Base-by-base conservation (phyloP, 306 rosid genomes). In the Cucumis hystrix region DNA sequence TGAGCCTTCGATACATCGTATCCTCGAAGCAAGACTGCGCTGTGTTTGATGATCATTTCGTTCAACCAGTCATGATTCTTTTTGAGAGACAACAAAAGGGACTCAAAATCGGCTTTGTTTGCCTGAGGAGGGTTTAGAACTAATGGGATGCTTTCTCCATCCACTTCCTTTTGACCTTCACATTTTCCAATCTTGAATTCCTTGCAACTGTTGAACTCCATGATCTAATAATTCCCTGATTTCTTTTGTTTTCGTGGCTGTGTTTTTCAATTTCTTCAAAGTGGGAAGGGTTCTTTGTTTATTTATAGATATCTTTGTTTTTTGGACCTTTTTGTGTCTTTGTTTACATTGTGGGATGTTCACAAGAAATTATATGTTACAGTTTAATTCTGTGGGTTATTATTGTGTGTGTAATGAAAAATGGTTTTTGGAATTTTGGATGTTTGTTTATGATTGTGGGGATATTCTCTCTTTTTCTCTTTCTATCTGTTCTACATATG, bases 141-240 rank as follows among this genome's bases (percentile, higher is more conserved):
- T 30, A 91, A 81, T 25, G 98, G 98, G 77, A 93, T 79, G 51
- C 79, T 84, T 85, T 93, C 98, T 1, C 98, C 98, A 81, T 93
- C 88, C 12, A 93, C 92, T 15, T 83, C 78, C 43, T 83, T 91
- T 30, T 91, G 89, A 43, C 98, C 98, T 20, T 91, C 93, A 61
- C 96, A 91, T 6, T 77, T 84, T 21, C 95, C 98, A 17, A 83
- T 85, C 77, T 83, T 89, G 86, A 93, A 91, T 58, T 83, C 87
- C 80, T 88, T 86, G 87, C 87, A 82, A 20, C 78, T 51, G 45
- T 74, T 51, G 57, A 58, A 79, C 43, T 87, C 96, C 95, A 91
- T 92, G 5, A 45, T 25, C 17, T 33, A 33, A 3, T 33, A 4
- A 3, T 13, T 55, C 51, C 71, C 20, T 58, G 14, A 2, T 15